These are phyloP conservation scores for Colletotrichum neosansevieriae DNA, from an alignment of 2,329 filamentous ascomycete genomes.

Conservation along the genomic window DNA sequence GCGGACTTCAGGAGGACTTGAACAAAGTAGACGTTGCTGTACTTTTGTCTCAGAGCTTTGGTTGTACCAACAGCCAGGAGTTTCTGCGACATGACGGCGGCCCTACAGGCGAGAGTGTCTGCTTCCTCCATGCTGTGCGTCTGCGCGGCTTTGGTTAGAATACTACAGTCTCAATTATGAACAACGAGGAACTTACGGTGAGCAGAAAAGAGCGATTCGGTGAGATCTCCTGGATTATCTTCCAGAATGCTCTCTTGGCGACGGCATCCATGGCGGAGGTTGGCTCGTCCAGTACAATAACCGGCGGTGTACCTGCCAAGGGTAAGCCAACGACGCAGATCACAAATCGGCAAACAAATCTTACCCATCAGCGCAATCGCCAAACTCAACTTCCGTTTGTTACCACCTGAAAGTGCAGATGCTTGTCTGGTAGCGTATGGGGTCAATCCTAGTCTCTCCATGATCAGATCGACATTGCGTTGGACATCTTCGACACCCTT, in stretches of 20 bases:
- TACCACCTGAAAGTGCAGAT: constrained; percentile 77
- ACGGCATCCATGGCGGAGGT: constrained; percentile 80
- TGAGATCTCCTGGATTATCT: constrained; percentile 73
- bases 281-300: constrained; percentile 76
- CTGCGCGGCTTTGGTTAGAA: neutral
- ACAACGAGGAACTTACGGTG: constrained; percentile 55
- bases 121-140: constrained; percentile 88
- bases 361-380: constrained; percentile 81
- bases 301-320: neutral
- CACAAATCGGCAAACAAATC: no score
- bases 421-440: constrained; percentile 74
- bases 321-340: no score
- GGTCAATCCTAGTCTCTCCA: constrained; percentile 74
- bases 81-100: constrained; percentile 44
- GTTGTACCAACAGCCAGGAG: constrained; percentile 73
- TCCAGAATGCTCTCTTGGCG: constrained; percentile 82
- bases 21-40: constrained; percentile 73
- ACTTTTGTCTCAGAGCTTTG: constrained; percentile 66
- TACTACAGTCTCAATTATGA: neutral
- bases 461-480: constrained; percentile 73
- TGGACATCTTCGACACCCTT: constrained; percentile 73
- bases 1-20: constrained; percentile 71
- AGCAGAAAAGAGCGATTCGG: constrained; percentile 76
- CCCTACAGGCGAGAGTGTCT: constrained; percentile 73
- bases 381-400: constrained; percentile 80